These are phyloP conservation scores for Rheum nobile DNA, from an alignment of 148 eudicot species.

Conservation along the genomic window DNA sequence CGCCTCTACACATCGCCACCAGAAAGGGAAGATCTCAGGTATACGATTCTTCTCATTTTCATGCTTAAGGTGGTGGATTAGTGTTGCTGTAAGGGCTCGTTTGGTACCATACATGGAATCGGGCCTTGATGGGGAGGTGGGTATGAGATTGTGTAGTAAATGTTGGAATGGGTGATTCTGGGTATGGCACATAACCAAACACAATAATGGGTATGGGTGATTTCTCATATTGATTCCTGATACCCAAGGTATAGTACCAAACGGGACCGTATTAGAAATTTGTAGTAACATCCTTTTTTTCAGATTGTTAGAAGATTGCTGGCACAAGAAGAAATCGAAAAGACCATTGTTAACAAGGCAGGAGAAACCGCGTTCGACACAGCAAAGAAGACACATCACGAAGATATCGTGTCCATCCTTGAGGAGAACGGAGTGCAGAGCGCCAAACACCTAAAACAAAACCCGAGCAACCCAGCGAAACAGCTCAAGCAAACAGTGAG, in stretches of 20 bases:
- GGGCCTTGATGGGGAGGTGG: no score
- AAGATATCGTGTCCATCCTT: conserved; percentile 21
- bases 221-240: no score
- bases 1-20: conserved; percentile 65
- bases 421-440: conserved; percentile 23
- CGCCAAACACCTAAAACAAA: conserved; percentile 24
- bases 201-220: no score
- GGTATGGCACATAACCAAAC: no score
- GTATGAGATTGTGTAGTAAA: no score
- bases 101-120: no score
- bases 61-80: background rate
- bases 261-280: no score
- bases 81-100: background rate
- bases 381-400: conserved; percentile 25
- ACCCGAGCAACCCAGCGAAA: conserved; percentile 15
- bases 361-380: conserved; percentile 54
- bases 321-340: conserved; percentile 35
- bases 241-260: no score
- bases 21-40: conserved; percentile 80
- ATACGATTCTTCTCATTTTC: background rate
- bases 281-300: no score
- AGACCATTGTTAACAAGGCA: conserved; percentile 46
- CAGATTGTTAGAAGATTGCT: conserved; percentile 62
- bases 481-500: conserved; percentile 48
- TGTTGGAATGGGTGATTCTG: no score